Base-by-base conservation (phyloP, 345 rosid species). In the Gossypium turneri region DNA sequence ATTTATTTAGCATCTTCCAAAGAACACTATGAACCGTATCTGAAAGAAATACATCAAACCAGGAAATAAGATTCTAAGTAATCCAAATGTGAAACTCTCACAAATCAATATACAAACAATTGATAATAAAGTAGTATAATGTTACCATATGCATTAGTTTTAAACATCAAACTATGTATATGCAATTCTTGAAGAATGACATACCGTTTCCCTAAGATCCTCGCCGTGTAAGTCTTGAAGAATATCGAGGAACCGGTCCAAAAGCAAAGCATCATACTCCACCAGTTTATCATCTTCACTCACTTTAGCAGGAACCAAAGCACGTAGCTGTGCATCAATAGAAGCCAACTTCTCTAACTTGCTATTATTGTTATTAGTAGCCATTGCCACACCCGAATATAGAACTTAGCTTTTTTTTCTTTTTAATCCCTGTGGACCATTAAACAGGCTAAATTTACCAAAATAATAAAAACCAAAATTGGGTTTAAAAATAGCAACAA, bases 171-270 rank as follows among this genome's bases (percentile, higher is more conserved):
- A 55, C 2, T 55, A 17, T 55, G 22, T 2, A 10, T 47, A 47
- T 11, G 51, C 51, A 47, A 12, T 47, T 47, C 41, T 3, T 16
- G 58, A 1, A 51, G 20, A 51, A 69, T 51, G 24, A 27, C 45
- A 51, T 81, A 95, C 99, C 83, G 96, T 93, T 81, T 95, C 99
- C 79, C 79, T 92, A 77, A 95, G 96, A 88, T 90, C 97, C 57
- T 93, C 98, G 11, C 99, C 99, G 61, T 95, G 98, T 80, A 93
- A 83, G 81, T 93, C 97, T 78, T 90, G 97, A 69, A 95, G 92
- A 73, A 95, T 95, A 81, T 93, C 99, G 47, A 95, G 98, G 77
- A 95, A 95, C 20, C 98, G 93, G 86, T 93, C 99, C 80, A 93
- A 82, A 80, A 95, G 90, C 76, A 95, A 73, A 80, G 98, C 99